Conservation (phyloP, 805 yeast genomes). For the Schwanniomyces occidentalis region DNA sequence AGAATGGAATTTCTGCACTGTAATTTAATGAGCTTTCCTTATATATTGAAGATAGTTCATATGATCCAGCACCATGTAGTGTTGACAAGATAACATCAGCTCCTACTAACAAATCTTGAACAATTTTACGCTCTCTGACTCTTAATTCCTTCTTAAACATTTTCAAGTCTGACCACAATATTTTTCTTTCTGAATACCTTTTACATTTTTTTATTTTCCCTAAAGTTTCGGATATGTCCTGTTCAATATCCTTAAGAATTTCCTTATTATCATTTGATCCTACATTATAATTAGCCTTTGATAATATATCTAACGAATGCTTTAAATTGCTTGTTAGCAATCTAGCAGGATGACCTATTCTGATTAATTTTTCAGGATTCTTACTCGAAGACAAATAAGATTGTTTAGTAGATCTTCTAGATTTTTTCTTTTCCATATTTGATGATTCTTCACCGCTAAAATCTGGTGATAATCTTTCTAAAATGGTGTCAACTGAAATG, state of each 20-base stretch:
- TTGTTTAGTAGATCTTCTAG: conserved; percentile 25
- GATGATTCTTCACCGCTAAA: conserved; percentile 16
- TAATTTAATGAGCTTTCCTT: conserved; percentile 17
- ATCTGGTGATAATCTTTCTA: conserved; percentile 62
- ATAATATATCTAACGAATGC: conserved; percentile 76
- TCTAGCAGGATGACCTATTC: conserved; percentile 95
- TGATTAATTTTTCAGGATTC: conserved; percentile 48
- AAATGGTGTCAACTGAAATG: conserved; percentile 85
- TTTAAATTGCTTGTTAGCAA: conserved; percentile 57
- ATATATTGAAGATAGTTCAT: conserved; percentile 61
- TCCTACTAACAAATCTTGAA: conserved; percentile 54
- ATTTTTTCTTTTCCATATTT: conserved; percentile 19
- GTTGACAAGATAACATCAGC: conserved; percentile 79
- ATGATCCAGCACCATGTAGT: conserved; percentile 82
- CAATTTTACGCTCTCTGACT: conserved; percentile 61
- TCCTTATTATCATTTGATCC: conserved; percentile 25
- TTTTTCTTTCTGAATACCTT: conserved; percentile 61
- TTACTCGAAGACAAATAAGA: background rate
- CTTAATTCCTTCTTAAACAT: conserved; percentile 69
- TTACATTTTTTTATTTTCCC: conserved; percentile 59
- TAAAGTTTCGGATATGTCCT: conserved; percentile 67
- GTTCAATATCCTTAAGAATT: conserved; percentile 64
- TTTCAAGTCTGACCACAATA: conserved; percentile 68
- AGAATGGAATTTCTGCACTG: conserved; percentile 38
- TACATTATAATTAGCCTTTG: conserved; percentile 58